These are phyloP conservation scores for Cardamine occulta DNA, from an alignment of 345 rosid species.

Conservation along the genomic window DNA sequence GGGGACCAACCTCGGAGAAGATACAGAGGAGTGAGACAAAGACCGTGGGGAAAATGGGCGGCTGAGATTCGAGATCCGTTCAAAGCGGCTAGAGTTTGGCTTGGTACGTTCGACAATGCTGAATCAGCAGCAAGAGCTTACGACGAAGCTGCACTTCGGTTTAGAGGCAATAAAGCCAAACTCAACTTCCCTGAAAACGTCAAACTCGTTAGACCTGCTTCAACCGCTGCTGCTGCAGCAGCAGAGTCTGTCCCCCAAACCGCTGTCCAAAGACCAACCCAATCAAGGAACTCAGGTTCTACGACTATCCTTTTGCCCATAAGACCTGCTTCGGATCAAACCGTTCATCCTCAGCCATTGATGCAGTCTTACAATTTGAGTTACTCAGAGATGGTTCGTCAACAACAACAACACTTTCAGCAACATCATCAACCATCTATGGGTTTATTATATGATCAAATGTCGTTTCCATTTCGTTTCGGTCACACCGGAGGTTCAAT, in stretches of 20 bases:
- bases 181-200: conserved; percentile 98
- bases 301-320: conserved; percentile 45
- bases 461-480: conserved; percentile 48
- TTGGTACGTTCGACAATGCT: conserved; percentile 87
- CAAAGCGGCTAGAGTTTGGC: conserved; percentile 90
- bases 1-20: conserved; percentile 57
- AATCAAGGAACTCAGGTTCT: conserved; percentile 48
- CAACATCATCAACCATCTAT: conserved; percentile 36
- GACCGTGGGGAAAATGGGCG: conserved; percentile 99
- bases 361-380: conserved; percentile 32
- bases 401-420: conserved; percentile 35
- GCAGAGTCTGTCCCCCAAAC: conserved; percentile 29
- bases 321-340: conserved; percentile 41
- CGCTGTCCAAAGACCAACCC: conserved; percentile 31
- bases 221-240: conserved; percentile 7
- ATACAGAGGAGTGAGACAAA: conserved; percentile 87
- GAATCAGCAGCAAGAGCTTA: conserved; percentile 92
- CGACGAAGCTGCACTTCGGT: conserved; percentile 80
- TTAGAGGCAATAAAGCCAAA: conserved; percentile 92
- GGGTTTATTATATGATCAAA: conserved; percentile 49
- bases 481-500: conserved; percentile 27
- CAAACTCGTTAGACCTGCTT: conserved; percentile 50
- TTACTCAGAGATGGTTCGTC: conserved; percentile 40
- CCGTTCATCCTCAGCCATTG: conserved; percentile 37
- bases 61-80: conserved; percentile 93